Base-by-base conservation (phyloP, 306 rosid genomes). In the Luffa acutangula region DNA sequence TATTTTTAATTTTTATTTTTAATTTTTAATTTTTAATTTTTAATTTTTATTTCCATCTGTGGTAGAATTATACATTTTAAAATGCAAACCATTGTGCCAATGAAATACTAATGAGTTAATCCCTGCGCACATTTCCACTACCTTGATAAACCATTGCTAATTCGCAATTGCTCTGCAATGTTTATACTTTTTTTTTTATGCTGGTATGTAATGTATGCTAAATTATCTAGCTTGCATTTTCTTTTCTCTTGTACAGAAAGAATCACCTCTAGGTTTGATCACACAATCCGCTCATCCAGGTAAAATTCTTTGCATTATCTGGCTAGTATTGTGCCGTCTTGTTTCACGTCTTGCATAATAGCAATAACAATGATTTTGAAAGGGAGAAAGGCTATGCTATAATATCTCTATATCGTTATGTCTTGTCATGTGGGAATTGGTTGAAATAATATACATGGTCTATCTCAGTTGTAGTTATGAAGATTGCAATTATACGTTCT, bases 201-300 rank as follows among this genome's bases (percentile, higher is more conserved):
- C 36, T 43, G 36, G 46, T 21, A 9, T 5, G 11, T 75, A 31
- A 51, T 51, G 9, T 7, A 51, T 52, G 62, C 25, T 46, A 46
- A 48, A 49, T 75, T n/a, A 3, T 36, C 39, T 51, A 9, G 37
- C 45, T 65, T 58, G 14, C 67, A 39, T 36, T 33, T 63, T 85
- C 43, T 4, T 60, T 67, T 77, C 79, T 4, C 82, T n/a, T 37
- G 42, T 84, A 85, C 89, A 94, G 98, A 94, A 89, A 81, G 97
- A 94, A 81, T 80, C 97, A 1, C 98, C 98, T 17, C 56, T 88
- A 8, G 96, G 97, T 65, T 58, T 79, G 80, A 82, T 90, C 53
- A 90, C 98, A 3, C 86, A 88, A 72, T 94, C 98, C 76, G 98
- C 98, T 60, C 97, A 92, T 83, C 98, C 98, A 70, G 96, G 96